Base-by-base conservation (phyloP, 2,329 filamentous ascomycete species). In the Celoporthe dispersa region DNA sequence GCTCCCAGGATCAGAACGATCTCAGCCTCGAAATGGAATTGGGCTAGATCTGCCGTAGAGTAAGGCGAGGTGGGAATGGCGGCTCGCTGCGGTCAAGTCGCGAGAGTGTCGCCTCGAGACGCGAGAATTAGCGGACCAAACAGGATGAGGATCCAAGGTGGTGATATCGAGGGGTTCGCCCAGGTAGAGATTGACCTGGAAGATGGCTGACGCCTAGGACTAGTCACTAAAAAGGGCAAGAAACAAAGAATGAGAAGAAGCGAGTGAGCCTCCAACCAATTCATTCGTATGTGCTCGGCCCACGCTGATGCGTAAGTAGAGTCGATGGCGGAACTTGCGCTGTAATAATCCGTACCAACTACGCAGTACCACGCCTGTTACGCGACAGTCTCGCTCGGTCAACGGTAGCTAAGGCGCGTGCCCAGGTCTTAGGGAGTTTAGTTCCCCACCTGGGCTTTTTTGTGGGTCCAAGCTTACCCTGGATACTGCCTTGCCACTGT, bases 391-490 rank as follows among this genome's bases (percentile, higher is more conserved):
- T 57, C 25, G 53, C 53, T 57, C 53, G 28, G 19, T 53, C 44
- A 55, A 65, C 31, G 48, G 41, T 31, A 51, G 31, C n/a, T 55
- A 16, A 35, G 57, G 57, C 57, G 57, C 57, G 57, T 37, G 57
- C 57, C 39, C 51, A 61, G 33, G 67, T 44, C 61, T 37, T 39
- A 37, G 37, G 68, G 35, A 33, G 53, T 39, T 55, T 16, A 37
- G n/a, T 60, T 59, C 66, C 68, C 65, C 65, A 68, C 68, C 67
- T 35, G 60, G 51, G 67, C 63, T 64, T 70, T 68, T 65, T 65
- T 68, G 60, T 70, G 68, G 68, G 65, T 6, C 68, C 60, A 53
- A 57, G 53, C 28, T 57, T 33, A 31, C 53, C 53, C 53, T 19
- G 25, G 53, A 16, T n/a, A 19, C 25, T n/a, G n/a, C n/a, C n/a